Evolutionary conservation across 805 yeast genomes (phyloP).

Genomic region (Nakazawaea populi): DNA sequence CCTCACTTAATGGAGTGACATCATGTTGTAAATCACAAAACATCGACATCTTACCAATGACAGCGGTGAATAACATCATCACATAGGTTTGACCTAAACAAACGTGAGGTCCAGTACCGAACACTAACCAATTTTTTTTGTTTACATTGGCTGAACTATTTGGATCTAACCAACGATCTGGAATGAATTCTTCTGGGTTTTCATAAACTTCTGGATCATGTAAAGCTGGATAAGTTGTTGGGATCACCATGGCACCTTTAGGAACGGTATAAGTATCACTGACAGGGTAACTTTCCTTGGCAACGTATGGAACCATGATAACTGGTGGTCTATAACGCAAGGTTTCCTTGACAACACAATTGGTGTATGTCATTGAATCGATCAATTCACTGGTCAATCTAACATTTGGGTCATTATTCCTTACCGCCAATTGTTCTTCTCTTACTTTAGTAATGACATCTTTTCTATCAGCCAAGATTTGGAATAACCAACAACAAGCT

Average conservation of each 20-base stretch:
- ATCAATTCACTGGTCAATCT: conserved; percentile 68
- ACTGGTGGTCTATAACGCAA: conserved; percentile 97
- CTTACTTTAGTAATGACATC: conserved; percentile 82
- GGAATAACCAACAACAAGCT: conserved; percentile 97
- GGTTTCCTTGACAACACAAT: conserved; percentile 86
- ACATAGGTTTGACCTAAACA: conserved; percentile 96
- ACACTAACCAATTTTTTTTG: conserved; percentile 90
- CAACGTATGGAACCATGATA: conserved; percentile 95
- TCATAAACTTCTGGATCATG: conserved; percentile 97
- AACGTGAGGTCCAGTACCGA: conserved; percentile 95
- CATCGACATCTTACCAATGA: conserved; percentile 88
- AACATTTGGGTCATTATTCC: conserved; percentile 65
- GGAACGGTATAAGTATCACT: conserved; percentile 85
- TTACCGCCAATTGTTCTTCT: conserved; percentile 82
- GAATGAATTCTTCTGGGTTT: conserved; percentile 89
- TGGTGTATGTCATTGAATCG: conserved; percentile 82
- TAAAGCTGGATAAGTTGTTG: conserved; percentile 90
- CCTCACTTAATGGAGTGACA: conserved; percentile 80
- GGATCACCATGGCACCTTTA: conserved; percentile 95
- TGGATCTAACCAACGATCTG: conserved; percentile 85
- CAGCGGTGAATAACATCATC: conserved; percentile 78
- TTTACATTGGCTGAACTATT: conserved; percentile 72
- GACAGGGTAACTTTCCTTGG: conserved; percentile 79
- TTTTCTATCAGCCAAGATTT: conserved; percentile 91
- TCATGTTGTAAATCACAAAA: conserved; percentile 76